A percentile compares a stretch with the other conserved stretches of the same genome.
phyloP scores from a whole-genome alignment of 306 rosid genomes.

The Vigna angularis region DNA sequence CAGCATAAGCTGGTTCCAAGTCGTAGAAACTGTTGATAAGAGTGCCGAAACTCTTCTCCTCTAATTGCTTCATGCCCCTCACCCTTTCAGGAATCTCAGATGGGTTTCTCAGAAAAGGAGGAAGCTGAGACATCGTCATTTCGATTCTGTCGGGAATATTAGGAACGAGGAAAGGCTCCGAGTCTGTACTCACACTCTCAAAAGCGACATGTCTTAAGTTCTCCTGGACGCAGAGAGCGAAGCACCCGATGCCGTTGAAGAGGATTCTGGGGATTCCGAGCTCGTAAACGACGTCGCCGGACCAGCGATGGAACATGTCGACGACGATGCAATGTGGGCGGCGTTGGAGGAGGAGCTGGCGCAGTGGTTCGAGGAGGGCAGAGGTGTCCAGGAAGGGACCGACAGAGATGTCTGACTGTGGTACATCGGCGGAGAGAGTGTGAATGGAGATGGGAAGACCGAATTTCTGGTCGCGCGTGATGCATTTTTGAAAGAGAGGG shows the following conservation, averaged over 20 bases:
- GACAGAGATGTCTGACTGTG: conserved; percentile 56
- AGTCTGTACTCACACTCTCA: conserved; percentile 52
- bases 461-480: conserved; percentile 54
- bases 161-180: conserved; percentile 55
- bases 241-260: conserved; percentile 64
- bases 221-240: conserved; percentile 55
- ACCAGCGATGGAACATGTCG: conserved; percentile 67
- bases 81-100: conserved; percentile 15
- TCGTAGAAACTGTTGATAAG: conserved; percentile 66
- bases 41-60: conserved; percentile 55
- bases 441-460: conserved; percentile 50
- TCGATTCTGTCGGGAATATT: conserved; percentile 57
- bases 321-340: conserved; percentile 59
- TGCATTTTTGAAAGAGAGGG: conserved; percentile 49
- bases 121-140: conserved; percentile 62
- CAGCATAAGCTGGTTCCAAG: conserved; percentile 62
- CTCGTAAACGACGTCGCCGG: conserved; percentile 41
- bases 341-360: conserved; percentile 42
- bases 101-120: conserved; percentile 40
- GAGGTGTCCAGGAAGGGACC: conserved; percentile 50
- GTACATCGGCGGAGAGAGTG: conserved; percentile 41
- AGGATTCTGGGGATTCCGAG: conserved; percentile 49
- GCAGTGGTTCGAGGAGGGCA: conserved; percentile 58
- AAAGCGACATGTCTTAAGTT: conserved; percentile 38
- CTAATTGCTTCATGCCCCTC: not conserved